These are phyloP conservation scores for Acarospora socialis DNA, from an alignment of 2,329 filamentous ascomycete species.

Conservation along the genomic window DNA sequence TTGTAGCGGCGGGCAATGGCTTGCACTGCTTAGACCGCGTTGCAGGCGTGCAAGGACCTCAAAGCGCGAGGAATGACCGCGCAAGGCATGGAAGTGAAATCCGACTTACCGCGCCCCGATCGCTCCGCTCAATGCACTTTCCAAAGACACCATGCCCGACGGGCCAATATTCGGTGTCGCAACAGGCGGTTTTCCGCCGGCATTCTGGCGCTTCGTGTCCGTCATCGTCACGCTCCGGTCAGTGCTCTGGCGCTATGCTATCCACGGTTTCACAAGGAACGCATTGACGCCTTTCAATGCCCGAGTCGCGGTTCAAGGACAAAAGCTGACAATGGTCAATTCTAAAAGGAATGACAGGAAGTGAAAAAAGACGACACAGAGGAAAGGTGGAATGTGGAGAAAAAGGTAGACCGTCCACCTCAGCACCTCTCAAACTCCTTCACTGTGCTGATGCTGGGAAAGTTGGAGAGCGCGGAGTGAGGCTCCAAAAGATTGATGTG, in stretches of 20 bases:
- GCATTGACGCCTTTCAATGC: background rate
- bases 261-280: background rate
- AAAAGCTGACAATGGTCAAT: constrained; percentile 1
- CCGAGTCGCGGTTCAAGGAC: background rate
- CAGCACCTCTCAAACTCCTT: too few species aligned
- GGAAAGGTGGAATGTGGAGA: too few species aligned
- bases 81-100: background rate
- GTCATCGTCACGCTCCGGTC: constrained; percentile 30
- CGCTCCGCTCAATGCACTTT: constrained; percentile 42
- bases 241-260: constrained; percentile 9
- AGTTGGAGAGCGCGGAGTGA: constrained; percentile 54
- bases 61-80: constrained; percentile 2
- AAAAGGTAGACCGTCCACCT: too few species aligned
- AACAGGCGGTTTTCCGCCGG: constrained; percentile 35
- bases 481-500: too few species aligned
- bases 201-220: constrained; percentile 44
- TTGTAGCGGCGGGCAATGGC: too few species aligned
- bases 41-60: too few species aligned
- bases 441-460: constrained; percentile 69
- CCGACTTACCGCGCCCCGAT: constrained; percentile 45
- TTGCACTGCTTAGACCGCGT: too few species aligned
- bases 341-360: constrained; percentile 6
- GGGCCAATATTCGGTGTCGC: constrained; percentile 35
- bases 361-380: constrained; percentile 3
- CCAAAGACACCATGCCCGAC: constrained; percentile 34